Evolutionary conservation across 2,329 filamentous ascomycete species (phyloP), one percentile per base, ranked within the genome.

Genomic region (Cytospora piceicola): DNA sequence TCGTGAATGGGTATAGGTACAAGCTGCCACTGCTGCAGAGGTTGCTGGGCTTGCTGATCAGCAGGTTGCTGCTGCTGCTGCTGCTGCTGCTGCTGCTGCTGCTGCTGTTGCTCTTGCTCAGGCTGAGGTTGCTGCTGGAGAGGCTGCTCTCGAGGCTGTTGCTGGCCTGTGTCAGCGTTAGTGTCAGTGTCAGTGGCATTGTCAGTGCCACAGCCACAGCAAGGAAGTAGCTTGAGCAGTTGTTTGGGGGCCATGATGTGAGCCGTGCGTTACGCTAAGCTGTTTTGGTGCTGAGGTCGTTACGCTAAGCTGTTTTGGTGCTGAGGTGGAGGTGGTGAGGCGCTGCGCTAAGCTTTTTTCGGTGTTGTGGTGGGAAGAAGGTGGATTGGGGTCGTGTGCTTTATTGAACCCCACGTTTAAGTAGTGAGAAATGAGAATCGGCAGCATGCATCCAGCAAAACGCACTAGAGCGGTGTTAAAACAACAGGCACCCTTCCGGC

Each of bases 151-250:
- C 7, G 20, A 22, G 20, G 42, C n/a, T 22, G 22, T n/a, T 49
- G 46, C 46, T 49, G n/a, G n/a, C 46, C n/a, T 22, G 46, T 49
- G 46, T 4, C 46, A 49, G 15, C 17, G 36, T 17, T 15, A 42
- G 17, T 46, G 42, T 17, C 42, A 46, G n/a, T 42, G 36, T 49
- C n/a, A 49, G 42, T 22, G 17, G 4, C 42, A 49, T 2, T 14
- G n/a, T 22, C n/a, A 22, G n/a, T 24, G 11, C 6, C 46, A 49
- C 9, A 12, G 22, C n/a, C n/a, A 24, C 46, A 49, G 46, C 46
- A 49, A 49, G n/a, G 46, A 14, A 49, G n/a, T n/a, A 49, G 46
- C 46, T 49, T 49, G 46, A 49, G 46, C 46, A 49, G 9, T n/a
- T 49, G 9, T 24, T 24, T 49, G 46, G n/a, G 4, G 15, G 46